phyloP scores from a whole-genome alignment of 2,329 filamentous ascomycete species.

The Stagonosporopsis rhizophila region DNA sequence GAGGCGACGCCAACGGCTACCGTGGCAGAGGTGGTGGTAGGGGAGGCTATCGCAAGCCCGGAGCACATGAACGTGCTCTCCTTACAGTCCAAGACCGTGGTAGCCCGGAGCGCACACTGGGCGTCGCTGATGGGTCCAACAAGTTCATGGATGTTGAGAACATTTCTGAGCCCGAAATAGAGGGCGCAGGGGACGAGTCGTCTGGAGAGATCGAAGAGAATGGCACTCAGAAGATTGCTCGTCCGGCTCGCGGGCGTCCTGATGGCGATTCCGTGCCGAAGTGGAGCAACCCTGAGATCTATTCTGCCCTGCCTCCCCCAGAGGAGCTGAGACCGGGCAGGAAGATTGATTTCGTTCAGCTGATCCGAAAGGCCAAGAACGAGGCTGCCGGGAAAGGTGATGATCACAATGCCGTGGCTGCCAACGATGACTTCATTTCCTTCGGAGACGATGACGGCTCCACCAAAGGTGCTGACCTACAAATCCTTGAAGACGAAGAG shows the following conservation, averaged over 20 bases:
- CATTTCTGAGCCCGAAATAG: slow-evolving; percentile 48
- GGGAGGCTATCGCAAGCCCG: slow-evolving; percentile 33
- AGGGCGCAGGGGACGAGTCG: slow-evolving; percentile 42
- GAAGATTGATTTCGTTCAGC: slow-evolving; percentile 84
- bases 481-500: slow-evolving; percentile 33
- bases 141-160: slow-evolving; percentile 53
- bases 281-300: slow-evolving; percentile 97
- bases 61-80: slow-evolving; percentile 55
- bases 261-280: slow-evolving; percentile 63
- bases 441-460: slow-evolving; percentile 69
- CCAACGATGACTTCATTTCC: slow-evolving; percentile 85
- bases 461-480: slow-evolving; percentile 46
- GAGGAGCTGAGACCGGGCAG: slow-evolving; percentile 73
- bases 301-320: slow-evolving; percentile 82
- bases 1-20: slow-evolving; percentile 26
- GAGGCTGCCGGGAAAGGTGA: slow-evolving; percentile 63
- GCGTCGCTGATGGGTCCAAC: slow-evolving; percentile 51
- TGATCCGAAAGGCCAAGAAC: slow-evolving; percentile 88
- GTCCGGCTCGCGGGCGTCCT: slow-evolving; percentile 25
- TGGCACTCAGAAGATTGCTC: slow-evolving; percentile 36
- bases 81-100: slow-evolving; percentile 51
- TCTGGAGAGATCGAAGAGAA: slow-evolving; percentile 30
- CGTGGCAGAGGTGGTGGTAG: slow-evolving; percentile 21
- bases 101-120: slow-evolving; percentile 55
- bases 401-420: slow-evolving; percentile 54